A percentile compares a stretch with the other conserved stretches of the same genome.
Conservation (phyloP, 1,284 basidiomycete genomes). For the Heimioporus retisporus region DNA sequence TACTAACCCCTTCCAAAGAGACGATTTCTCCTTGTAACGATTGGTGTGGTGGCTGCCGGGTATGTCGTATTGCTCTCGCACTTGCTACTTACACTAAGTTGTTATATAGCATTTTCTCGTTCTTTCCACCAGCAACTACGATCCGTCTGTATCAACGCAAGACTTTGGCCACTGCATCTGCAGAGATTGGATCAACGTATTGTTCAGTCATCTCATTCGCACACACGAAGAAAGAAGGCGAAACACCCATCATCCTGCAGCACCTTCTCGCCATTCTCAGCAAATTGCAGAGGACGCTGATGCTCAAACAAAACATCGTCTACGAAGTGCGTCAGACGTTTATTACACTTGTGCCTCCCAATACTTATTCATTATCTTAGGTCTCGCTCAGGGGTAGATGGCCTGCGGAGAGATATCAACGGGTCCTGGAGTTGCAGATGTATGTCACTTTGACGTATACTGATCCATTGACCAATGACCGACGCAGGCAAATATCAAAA, state of each 20-base stretch:
- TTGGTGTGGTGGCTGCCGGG: conserved; percentile 75
- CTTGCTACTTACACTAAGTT: conserved; percentile 12
- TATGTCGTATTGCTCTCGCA: conserved; percentile 41
- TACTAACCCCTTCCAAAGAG: conserved; percentile 47
- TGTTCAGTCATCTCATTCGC: conserved; percentile 77
- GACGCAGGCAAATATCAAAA: conserved; percentile 65
- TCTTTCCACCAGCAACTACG: conserved; percentile 77
- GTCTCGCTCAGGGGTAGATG: conserved; percentile 76
- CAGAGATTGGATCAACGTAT: conserved; percentile 72
- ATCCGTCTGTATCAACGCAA: conserved; percentile 75
- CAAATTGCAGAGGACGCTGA: conserved; percentile 69
- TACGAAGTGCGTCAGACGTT: conserved; percentile 66
- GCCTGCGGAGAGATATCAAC: conserved; percentile 75
- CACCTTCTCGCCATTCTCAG: conserved; percentile 70
- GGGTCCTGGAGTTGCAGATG: conserved; percentile 73
- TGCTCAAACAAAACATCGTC: conserved; percentile 65
- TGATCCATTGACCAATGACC: neutral
- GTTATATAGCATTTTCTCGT: conserved; percentile 65
- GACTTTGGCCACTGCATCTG: conserved; percentile 68
- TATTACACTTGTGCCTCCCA: no score
- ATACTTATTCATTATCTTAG: conserved; percentile 44
- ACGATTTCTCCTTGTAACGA: conserved; percentile 70
- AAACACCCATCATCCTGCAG: conserved; percentile 63
- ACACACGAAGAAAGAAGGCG: conserved; percentile 56
- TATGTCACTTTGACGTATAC: conserved; percentile 37